Base-by-base conservation (phyloP, 257 asterid genomes). In the Scutellaria barbata region DNA sequence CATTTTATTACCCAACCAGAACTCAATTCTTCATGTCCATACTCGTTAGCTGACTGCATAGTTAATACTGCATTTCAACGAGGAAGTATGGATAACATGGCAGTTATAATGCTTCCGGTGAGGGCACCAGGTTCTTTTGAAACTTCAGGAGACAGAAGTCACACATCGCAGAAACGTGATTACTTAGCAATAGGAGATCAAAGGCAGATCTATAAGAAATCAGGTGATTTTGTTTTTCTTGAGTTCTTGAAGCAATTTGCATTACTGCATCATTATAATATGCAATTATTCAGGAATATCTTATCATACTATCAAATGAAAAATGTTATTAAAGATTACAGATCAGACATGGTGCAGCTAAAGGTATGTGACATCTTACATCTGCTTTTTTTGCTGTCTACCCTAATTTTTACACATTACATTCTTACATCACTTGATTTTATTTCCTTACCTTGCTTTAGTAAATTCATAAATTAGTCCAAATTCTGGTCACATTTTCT, bases 51-150 rank as follows among this genome's bases (percentile, higher is more conserved):
- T 74, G 97, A 91, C 66, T 86, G 93, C 81, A 83, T 91, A 39
- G 96, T 94, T 22, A 83, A 89, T 75, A 72, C 92, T 80, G 96
- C 98, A 30, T 81, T 88, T 77, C 86, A 85, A 77, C 86, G 82
- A 76, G 99, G 99, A 60, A 94, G 96, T 72, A 83, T 64, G 72
- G 98, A 94, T 85, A 94, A 94, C 86, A 55, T 94, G 90, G 99
- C 99, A 42, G 95, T 95, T 73, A 63, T 85, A 62, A 70, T 84
- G 71, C 83, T 91, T 77, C 96, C 97, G 63, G 72, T 87, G 51
- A 81, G 81, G 68, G 76, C 79, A 57, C 43, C 65, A 42, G 86
- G 69, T 72, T 78, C 80, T 46, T 68, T 48, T 69, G 82, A 77
- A 67, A 51, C 81, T 66, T 76, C 57, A 40, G 56, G 71, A 73